Evolutionary conservation across 805 yeast species (phyloP).

Genomic region (Saccharomyces mikatae): DNA sequence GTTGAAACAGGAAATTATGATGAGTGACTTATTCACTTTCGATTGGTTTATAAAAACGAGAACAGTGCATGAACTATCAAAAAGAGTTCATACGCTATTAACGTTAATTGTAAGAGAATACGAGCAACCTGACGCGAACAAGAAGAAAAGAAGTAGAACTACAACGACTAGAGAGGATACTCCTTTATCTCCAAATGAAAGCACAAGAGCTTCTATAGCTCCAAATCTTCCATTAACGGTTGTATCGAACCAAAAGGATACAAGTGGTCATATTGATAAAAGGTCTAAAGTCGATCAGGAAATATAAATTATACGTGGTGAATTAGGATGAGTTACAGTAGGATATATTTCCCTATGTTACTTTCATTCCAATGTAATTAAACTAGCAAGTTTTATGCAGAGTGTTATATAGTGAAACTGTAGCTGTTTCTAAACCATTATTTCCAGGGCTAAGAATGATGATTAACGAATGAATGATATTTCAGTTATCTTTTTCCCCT

Average conservation of each 20-base stretch:
- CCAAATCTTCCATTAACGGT: not conserved
- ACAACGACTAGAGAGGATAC: constrained; percentile 14
- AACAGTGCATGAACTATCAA: constrained; percentile 61
- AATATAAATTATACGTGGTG: not conserved
- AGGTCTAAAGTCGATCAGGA: constrained; percentile 8
- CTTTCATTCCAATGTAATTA: not conserved
- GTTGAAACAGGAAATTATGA: constrained; percentile 54
- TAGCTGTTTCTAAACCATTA: not conserved
- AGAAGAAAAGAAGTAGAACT: constrained; percentile 35
- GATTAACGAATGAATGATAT: not conserved
- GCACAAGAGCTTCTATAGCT: constrained; percentile 5
- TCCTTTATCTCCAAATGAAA: constrained; percentile 10
- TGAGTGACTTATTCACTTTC: constrained; percentile 54
- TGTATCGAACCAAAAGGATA: constrained; percentile 1
- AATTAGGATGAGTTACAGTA: not conserved
- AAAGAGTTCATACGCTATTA: constrained; percentile 60
- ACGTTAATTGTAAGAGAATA: constrained; percentile 62
- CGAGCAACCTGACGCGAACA: constrained; percentile 51
- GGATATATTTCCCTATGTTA: not conserved
- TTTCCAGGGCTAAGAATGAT: not conserved
- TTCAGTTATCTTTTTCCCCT: no score
- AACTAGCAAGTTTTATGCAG: not conserved
- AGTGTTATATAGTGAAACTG: not conserved
- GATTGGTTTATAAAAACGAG: constrained; percentile 70
- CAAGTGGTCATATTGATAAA: constrained; percentile 10